Conservation (phyloP, 2,329 filamentous ascomycete genomes). For the Stemphylium lycopersici region DNA sequence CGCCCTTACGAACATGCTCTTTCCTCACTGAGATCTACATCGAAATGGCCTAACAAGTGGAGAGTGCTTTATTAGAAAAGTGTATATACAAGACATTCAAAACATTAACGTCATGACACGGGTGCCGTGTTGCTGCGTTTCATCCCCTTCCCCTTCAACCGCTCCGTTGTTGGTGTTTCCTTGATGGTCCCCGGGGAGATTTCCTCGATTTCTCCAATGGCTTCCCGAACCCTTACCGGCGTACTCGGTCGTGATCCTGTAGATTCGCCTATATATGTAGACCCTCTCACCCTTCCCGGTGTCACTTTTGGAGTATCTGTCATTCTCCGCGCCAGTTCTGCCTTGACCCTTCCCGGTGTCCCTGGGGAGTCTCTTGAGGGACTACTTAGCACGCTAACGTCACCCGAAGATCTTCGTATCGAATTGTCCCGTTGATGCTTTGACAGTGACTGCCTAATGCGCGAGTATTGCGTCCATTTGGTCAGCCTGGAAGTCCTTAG, state of each 20-base stretch:
- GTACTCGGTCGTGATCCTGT: conserved; percentile 3
- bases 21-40: too few relatives aligned
- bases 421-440: conserved; percentile 30
- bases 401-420: conserved; percentile 23
- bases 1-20: too few relatives aligned
- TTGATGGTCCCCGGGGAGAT: conserved; percentile 9
- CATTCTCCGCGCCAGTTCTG: conserved; percentile 9
- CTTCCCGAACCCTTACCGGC: conserved; percentile 3
- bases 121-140: conserved; percentile 13
- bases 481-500: conserved; percentile 27
- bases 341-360: conserved; percentile 6
- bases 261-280: conserved; percentile 1
- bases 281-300: conserved; percentile 5
- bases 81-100: conserved; percentile 8
- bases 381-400: conserved; percentile 2
- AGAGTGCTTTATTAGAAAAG: conserved; percentile 15
- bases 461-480: conserved; percentile 32
- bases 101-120: conserved; percentile 5
- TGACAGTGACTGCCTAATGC: conserved; percentile 28
- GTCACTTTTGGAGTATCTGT: conserved; percentile 5
- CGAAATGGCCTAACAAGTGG: conserved; percentile 4
- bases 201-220: conserved; percentile 8
- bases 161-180: conserved; percentile 9
- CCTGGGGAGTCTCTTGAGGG: conserved; percentile 11
- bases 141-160: conserved; percentile 18